Evolutionary conservation across 345 rosid species (phyloP), one percentile per base, ranked within the genome.

Genomic region (Sapria himalayana): DNA sequence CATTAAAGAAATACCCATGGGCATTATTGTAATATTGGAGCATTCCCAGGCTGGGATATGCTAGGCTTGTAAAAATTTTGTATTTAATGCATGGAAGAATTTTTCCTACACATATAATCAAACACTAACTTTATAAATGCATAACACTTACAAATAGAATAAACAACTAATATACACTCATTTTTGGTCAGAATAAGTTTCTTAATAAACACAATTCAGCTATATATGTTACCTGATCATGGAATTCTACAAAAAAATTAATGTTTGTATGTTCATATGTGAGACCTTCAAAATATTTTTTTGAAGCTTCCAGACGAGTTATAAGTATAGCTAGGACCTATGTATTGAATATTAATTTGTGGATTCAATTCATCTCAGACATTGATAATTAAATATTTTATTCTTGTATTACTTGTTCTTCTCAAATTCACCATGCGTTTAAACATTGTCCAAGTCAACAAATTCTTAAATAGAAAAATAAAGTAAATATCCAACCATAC

Each of bases 261-360:
- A 70, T 72, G 56, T 79, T 75, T 31, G 75, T 81, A 40, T 75
- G 92, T 39, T 79, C 76, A 37, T 72, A 79, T 11, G 92, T 79
- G 29, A 75, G 81, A 41, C 85, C 92, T 59, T 73, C 81, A 9
- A 79, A 72, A 49, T 79, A 79, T 54, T 79, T 85, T n/a, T 56
- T 72, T 68, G 46, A 75, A 75, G 60, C 81, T 79, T 46, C 85
- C 85, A 15, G 85, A 67, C 36, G 72, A 67, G 22, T 75, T 79
- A 40, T 79, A 79, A 22, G 81, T 81, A 40, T 72, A 79, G 57
- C 56, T 56, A 52, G 55, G 39, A 42, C 63, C 69, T 37, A 46
- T 39, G 61, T 70, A 59, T 29, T 75, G 78, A 51, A 60, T 58
- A 25, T 75, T 76, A 71, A 79, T 62, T 38, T 52, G 52, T 1